Evolutionary conservation across 2,329 filamentous ascomycete genomes (phyloP), one percentile per base, ranked within the genome.

Genomic region (Diaporthe destruens): DNA sequence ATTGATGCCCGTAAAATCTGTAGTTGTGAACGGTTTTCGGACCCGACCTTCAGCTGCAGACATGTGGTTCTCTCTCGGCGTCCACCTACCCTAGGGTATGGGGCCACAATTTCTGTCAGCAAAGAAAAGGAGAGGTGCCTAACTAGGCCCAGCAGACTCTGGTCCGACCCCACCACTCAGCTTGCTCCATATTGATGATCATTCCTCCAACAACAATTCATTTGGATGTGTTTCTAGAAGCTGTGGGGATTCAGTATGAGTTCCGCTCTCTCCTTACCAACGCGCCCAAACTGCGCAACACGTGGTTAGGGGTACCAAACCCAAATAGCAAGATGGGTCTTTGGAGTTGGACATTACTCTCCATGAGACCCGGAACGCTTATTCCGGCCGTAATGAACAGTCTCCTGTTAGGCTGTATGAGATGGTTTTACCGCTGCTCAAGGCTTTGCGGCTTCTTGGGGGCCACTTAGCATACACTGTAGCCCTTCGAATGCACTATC

Each of bases 111-210:
- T 65, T 65, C 29, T 5, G 29, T 20, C 34, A 36, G 36, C 7
- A 44, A 6, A 39, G 61, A 65, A 65, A 36, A 65, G 61, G 61
- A 47, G 61, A 51, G 3, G 44, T 65, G 44, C 29, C 61, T 53
- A 44, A 65, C 61, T 65, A 39, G 23, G 36, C 12, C 44, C 39
- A 16, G 32, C 61, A 36, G 44, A 23, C 14, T n/a, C 3, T 36
- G 29, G 29, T 51, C 29, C 14, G 61, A 51, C 61, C 44, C 61
- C 36, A 65, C 61, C 61, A 51, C 61, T 65, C 61, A 65, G 61
- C 61, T 65, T 65, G 32, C 61, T 14, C 61, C 61, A 51, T 36
- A 51, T 0, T 65, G 61, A 36, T 51, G 61, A 65, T 65, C 61
- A 25, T 65, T 65, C 4, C 61, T 65, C 29, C 7, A 36, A 36